phyloP scores from a whole-genome alignment of 306 rosid genomes.

The Cucumis hystrix region DNA sequence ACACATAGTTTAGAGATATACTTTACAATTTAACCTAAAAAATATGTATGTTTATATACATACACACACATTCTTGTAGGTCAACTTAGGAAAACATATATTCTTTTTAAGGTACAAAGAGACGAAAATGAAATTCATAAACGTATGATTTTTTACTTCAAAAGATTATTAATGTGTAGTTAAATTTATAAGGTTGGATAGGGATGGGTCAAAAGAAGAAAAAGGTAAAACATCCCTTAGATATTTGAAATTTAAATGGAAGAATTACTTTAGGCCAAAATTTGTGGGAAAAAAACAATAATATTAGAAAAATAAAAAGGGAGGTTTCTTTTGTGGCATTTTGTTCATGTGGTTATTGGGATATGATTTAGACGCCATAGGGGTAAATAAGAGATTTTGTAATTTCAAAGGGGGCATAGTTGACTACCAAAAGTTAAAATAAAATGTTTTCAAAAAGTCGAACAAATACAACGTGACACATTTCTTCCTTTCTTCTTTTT shows the following conservation, averaged over 20 bases:
- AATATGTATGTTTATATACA: too few relatives aligned
- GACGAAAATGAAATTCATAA: too few relatives aligned
- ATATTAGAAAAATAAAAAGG: not conserved
- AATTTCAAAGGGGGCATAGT: not conserved
- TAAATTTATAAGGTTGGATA: too few relatives aligned
- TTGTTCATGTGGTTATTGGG: constrained; percentile 3
- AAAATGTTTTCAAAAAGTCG: not conserved
- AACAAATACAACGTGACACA: not conserved
- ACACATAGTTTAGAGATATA: too few relatives aligned
- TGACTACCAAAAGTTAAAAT: not conserved
- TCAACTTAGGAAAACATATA: too few relatives aligned
- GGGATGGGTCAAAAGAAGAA: not conserved
- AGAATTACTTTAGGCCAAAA: not conserved
- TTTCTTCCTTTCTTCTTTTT: not conserved
- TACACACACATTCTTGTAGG: too few relatives aligned
- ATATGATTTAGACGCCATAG: not conserved
- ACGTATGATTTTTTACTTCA: too few relatives aligned
- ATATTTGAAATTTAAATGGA: not conserved
- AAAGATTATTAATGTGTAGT: too few relatives aligned
- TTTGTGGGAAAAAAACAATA: not conserved
- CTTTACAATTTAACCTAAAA: too few relatives aligned
- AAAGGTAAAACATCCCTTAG: not conserved
- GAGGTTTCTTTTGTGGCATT: not conserved
- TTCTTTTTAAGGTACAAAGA: too few relatives aligned
- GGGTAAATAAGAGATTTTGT: not conserved